Evolutionary conservation across 768 basidiomycete genomes (phyloP).

Genomic region (Lentinus tigrinus): DNA sequence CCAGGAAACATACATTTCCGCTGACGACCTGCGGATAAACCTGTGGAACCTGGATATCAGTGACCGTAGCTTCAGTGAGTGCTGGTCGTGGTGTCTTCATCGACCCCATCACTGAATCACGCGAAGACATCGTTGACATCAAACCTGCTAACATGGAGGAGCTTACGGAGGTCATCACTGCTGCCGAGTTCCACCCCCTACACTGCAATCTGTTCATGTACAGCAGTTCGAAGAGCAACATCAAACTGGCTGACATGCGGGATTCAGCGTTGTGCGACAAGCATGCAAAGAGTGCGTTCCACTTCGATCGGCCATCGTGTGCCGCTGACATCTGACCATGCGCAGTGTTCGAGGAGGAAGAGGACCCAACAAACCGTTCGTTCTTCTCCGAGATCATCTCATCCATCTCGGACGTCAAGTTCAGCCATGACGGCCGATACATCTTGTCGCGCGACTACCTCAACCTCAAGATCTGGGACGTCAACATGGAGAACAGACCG

Average conservation of each 20-base stretch:
- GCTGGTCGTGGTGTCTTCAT: background rate
- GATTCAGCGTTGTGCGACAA: slow-evolving; percentile 95
- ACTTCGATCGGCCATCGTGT: background rate
- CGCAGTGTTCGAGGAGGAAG: slow-evolving; percentile 96
- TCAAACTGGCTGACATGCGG: slow-evolving; percentile 99
- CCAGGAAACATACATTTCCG: slow-evolving; percentile 98
- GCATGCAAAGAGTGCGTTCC: slow-evolving; percentile 86
- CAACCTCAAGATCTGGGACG: slow-evolving; percentile 98
- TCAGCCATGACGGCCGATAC: slow-evolving; percentile 95
- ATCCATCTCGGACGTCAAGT: slow-evolving; percentile 99
- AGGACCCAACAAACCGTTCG: slow-evolving; percentile 94
- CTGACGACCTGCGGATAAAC: slow-evolving; percentile 97
- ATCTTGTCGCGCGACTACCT: slow-evolving; percentile 97
- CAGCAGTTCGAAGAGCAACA: slow-evolving; percentile 98
- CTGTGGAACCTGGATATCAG: slow-evolving; percentile 98
- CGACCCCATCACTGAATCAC: background rate
- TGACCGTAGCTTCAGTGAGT: slow-evolving; percentile 98
- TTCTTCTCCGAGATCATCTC: slow-evolving; percentile 99
- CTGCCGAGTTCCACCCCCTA: slow-evolving; percentile 96
- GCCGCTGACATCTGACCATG: slow-evolving; percentile 2
- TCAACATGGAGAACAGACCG: slow-evolving; percentile 97
- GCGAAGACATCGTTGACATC: slow-evolving; percentile 98
- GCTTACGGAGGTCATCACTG: slow-evolving; percentile 99
- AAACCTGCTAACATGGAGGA: slow-evolving; percentile 99
- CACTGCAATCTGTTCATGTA: slow-evolving; percentile 99